Percentiles rank a stretch among this genome's conserved stretches.
phyloP scores from a whole-genome alignment of 352 stramenopile species.

The Aphanomyces invadans region DNA sequence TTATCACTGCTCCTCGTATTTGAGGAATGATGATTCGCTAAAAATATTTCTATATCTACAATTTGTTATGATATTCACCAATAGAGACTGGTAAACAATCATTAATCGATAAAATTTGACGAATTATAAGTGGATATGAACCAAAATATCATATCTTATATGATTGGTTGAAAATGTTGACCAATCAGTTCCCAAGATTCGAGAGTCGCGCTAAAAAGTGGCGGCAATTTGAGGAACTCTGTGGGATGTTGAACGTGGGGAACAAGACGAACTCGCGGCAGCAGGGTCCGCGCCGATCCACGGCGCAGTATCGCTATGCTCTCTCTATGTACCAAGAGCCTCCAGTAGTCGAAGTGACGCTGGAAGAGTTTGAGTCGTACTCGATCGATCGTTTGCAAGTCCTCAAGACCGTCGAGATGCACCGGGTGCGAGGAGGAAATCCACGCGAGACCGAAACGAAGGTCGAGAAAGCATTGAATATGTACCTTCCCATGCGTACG shows the following conservation, averaged over 20 bases:
- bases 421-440: slow-evolving; percentile 61
- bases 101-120: too few relatives aligned
- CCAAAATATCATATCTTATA: not conserved
- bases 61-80: too few relatives aligned
- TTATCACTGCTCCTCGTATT: not conserved
- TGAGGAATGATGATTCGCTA: not conserved
- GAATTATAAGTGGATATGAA: not conserved
- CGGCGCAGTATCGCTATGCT: slow-evolving; percentile 28
- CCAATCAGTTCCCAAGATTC: not conserved
- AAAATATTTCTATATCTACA: too few relatives aligned
- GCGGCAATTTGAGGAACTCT: slow-evolving; percentile 15
- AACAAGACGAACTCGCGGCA: slow-evolving; percentile 54
- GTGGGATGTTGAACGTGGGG: slow-evolving; percentile 83
- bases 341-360: slow-evolving; percentile 90
- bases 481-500: slow-evolving; percentile 64
- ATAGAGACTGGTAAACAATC: too few relatives aligned
- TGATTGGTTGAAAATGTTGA: not conserved
- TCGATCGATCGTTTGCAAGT: slow-evolving; percentile 93
- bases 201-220: not conserved
- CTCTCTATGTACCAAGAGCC: slow-evolving; percentile 92
- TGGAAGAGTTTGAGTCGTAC: slow-evolving; percentile 98
- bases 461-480: slow-evolving; percentile 83
- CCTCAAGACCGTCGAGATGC: slow-evolving; percentile 83
- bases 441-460: slow-evolving; percentile 60
- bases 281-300: slow-evolving; percentile 28